Percentiles rank a stretch among this genome's conserved stretches.
These are phyloP conservation scores for Pseudofabraea citricarpa DNA, from an alignment of 2,329 filamentous ascomycete species.

Conservation along the genomic window DNA sequence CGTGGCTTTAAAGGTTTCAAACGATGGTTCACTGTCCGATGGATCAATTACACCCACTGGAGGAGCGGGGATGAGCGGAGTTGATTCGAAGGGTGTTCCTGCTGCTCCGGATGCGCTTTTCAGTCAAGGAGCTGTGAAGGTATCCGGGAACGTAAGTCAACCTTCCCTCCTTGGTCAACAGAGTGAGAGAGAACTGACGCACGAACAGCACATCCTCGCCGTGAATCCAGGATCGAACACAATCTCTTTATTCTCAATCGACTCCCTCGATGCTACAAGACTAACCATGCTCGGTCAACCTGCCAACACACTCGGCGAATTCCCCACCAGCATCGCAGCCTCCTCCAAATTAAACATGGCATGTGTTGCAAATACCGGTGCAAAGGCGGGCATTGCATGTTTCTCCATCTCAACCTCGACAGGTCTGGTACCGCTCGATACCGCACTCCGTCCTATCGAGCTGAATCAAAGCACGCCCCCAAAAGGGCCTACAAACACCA, in stretches of 20 bases:
- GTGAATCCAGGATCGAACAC: constrained; percentile 51
- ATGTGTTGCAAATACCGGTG: constrained; percentile 42
- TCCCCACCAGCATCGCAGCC: constrained; percentile 46
- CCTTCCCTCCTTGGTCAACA: background rate
- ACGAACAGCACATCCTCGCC: constrained; percentile 43
- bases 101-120: constrained; percentile 45
- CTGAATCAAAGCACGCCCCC: constrained; percentile 54
- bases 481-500: constrained; percentile 49
- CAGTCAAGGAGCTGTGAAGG: constrained; percentile 43
- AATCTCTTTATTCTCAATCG: constrained; percentile 44
- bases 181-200: no score
- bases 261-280: constrained; percentile 34
- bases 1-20: constrained; percentile 42
- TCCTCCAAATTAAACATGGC: constrained; percentile 37
- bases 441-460: constrained; percentile 37
- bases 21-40: constrained; percentile 40
- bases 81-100: constrained; percentile 33
- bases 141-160: constrained; percentile 43
- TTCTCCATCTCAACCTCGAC: constrained; percentile 28
- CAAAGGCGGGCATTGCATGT: constrained; percentile 40
- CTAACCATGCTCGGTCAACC: constrained; percentile 40
- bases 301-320: constrained; percentile 41
- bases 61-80: constrained; percentile 38
- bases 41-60: constrained; percentile 40
- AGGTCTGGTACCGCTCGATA: constrained; percentile 40